These are phyloP conservation scores for Calonectria pteridis DNA, from an alignment of 2,329 filamentous ascomycete species.

Conservation along the genomic window DNA sequence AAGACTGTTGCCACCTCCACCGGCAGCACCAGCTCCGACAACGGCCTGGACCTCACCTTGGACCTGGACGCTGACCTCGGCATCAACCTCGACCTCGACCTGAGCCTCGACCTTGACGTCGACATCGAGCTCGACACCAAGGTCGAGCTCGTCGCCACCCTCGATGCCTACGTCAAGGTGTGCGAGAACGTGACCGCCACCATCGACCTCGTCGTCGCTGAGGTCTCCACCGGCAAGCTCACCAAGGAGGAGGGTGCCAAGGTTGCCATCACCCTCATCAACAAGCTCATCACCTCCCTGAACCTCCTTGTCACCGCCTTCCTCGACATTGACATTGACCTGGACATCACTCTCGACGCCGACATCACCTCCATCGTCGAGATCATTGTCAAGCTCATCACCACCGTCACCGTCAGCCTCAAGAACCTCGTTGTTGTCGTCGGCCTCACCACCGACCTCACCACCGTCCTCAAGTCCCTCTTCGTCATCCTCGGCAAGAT, in stretches of 20 bases:
- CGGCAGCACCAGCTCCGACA: background rate
- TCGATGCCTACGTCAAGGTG: background rate
- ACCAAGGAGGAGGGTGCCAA: slow-evolving; percentile 2
- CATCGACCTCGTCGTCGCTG: background rate
- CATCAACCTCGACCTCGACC: slow-evolving; percentile 1
- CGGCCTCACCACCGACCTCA: background rate
- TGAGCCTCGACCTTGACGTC: background rate
- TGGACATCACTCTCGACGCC: background rate
- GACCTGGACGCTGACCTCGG: background rate
- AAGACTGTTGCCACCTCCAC: background rate
- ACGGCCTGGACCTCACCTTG: background rate
- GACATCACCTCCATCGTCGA: slow-evolving; percentile 4
- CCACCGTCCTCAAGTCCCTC: background rate
- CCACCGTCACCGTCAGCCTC: background rate
- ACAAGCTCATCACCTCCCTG: background rate
- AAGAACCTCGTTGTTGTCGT: background rate
- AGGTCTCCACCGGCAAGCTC: background rate
- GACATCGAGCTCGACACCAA: slow-evolving; percentile 4
- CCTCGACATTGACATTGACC: background rate
- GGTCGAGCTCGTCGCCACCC: background rate
- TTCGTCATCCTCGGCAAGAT: background rate
- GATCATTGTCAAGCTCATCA: background rate
- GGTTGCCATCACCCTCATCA: background rate
- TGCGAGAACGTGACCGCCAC: slow-evolving; percentile 3
- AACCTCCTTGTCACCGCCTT: background rate